A percentile compares a stretch with the other conserved stretches of the same genome.
These are phyloP conservation scores for Pyrrhoderma lamaoense DNA, from an alignment of 1,284 basidiomycete genomes.

Conservation along the genomic window DNA sequence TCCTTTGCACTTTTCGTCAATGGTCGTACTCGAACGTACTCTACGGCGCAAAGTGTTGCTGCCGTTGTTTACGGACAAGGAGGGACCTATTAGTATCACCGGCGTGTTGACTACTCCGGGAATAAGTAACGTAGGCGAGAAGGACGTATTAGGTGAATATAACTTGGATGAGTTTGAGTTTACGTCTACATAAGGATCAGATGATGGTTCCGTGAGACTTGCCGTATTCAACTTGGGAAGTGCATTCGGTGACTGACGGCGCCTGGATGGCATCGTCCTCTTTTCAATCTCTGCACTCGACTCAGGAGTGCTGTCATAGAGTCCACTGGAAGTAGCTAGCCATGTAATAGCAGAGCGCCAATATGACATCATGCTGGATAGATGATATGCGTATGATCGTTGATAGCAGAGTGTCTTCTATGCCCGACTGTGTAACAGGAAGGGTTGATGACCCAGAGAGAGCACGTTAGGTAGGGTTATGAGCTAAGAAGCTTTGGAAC, in stretches of 20 bases:
- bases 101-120: conserved; percentile 13
- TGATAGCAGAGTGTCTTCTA: too few species aligned
- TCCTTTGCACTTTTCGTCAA: neutral
- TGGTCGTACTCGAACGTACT: neutral
- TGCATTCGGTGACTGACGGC: neutral
- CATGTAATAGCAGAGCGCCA: conserved; percentile 4
- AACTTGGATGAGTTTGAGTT: too few species aligned
- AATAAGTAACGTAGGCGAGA: conserved; percentile 9
- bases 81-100: conserved; percentile 11
- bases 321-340: conserved; percentile 6
- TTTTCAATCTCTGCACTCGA: neutral
- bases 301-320: neutral
- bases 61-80: neutral
- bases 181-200: neutral
- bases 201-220: neutral
- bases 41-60: neutral
- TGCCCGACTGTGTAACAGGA: too few species aligned
- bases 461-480: too few species aligned
- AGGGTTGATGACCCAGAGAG: too few species aligned
- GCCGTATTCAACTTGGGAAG: neutral
- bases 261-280: conserved; percentile 2
- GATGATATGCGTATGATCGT: neutral
- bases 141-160: conserved; percentile 2
- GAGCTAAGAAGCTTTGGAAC: too few species aligned
- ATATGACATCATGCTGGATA: conserved; percentile 3